Evolutionary conservation across 2,329 filamentous ascomycete genomes (phyloP).

Genomic region (Cercospora canescens): DNA sequence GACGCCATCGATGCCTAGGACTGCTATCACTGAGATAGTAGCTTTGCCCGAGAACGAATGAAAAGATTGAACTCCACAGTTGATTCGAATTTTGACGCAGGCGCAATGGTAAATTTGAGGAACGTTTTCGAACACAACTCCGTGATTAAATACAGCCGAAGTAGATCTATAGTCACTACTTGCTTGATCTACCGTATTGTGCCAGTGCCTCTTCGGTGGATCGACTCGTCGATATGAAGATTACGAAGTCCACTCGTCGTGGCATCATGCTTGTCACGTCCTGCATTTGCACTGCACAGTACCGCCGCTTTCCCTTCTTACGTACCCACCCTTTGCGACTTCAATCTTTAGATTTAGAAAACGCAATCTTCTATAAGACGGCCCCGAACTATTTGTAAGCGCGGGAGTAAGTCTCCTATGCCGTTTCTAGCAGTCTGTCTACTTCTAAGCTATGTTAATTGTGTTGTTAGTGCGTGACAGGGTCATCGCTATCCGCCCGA

Average conservation of each 20-base stretch:
- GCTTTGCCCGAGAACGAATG: neutral
- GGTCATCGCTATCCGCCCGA: neutral
- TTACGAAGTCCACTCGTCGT: neutral
- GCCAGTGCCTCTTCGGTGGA: neutral
- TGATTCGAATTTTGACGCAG: neutral
- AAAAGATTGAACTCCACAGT: neutral
- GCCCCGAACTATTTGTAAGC: neutral
- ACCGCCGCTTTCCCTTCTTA: neutral
- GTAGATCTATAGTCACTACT: neutral
- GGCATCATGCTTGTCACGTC: neutral
- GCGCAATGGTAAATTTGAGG: neutral
- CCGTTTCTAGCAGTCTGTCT: neutral
- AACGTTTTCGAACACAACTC: neutral
- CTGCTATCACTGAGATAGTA: neutral
- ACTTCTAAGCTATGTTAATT: neutral
- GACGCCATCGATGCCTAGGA: neutral
- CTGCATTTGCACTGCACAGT: neutral
- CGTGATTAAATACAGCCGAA: neutral
- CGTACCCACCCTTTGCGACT: neutral
- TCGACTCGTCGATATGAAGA: neutral
- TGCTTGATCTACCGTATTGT: neutral
- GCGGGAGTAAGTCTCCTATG: neutral
- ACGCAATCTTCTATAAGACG: neutral
- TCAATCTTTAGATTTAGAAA: neutral
- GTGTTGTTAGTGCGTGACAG: neutral